phyloP scores from a whole-genome alignment of 2,329 filamentous ascomycete genomes.

The Fusarium caatingaense region DNA sequence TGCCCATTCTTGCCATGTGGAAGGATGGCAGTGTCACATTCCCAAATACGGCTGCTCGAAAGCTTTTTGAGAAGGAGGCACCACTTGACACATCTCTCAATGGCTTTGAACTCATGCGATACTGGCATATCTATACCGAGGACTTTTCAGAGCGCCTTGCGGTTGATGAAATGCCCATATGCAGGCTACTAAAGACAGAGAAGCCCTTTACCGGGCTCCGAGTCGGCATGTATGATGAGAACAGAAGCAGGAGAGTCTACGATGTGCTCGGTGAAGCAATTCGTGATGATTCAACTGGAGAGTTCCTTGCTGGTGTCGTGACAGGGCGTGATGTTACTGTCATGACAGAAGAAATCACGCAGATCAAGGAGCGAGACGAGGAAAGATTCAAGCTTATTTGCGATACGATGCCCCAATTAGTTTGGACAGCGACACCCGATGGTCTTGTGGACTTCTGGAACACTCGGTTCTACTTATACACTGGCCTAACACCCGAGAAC shows the following conservation, averaged over 20 bases:
- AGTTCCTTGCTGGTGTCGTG: slow-evolving; percentile 79
- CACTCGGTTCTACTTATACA: slow-evolving; percentile 83
- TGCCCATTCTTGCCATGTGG: slow-evolving; percentile 84
- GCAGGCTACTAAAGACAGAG: slow-evolving; percentile 70
- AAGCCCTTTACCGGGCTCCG: slow-evolving; percentile 68
- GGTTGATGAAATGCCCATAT: slow-evolving; percentile 73
- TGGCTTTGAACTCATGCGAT: slow-evolving; percentile 66
- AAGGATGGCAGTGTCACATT: slow-evolving; percentile 80
- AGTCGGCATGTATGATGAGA: slow-evolving; percentile 70
- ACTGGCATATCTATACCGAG: slow-evolving; percentile 72
- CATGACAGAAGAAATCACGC: slow-evolving; percentile 75
- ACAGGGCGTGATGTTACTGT: slow-evolving; percentile 78
- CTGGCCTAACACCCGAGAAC: slow-evolving; percentile 71
- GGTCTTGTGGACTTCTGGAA: slow-evolving; percentile 80
- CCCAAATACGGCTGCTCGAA: slow-evolving; percentile 74
- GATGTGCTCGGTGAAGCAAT: slow-evolving; percentile 77
- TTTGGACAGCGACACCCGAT: slow-evolving; percentile 78
- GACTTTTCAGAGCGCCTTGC: slow-evolving; percentile 71
- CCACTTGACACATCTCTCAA: slow-evolving; percentile 56
- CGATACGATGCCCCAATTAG: slow-evolving; percentile 76
- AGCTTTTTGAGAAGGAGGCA: slow-evolving; percentile 59
- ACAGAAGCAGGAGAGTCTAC: slow-evolving; percentile 66
- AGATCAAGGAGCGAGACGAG: slow-evolving; percentile 77
- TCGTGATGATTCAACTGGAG: slow-evolving; percentile 72
- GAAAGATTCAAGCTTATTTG: slow-evolving; percentile 80